Evolutionary conservation across 768 basidiomycete species (phyloP).

Genomic region (Auriculariales sp.): DNA sequence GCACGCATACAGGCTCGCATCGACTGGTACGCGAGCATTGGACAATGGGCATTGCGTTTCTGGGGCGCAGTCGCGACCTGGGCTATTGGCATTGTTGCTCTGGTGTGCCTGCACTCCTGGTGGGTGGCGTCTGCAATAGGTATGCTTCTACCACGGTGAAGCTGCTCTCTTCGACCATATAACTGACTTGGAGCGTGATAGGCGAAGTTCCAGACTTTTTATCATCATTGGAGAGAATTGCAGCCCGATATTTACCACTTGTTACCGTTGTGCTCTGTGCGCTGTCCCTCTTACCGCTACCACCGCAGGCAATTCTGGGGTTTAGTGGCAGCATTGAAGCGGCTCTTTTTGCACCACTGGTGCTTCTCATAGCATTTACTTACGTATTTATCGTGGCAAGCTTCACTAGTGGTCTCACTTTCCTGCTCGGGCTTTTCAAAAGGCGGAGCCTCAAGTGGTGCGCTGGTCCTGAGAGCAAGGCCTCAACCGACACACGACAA

Average conservation of each 20-base stretch:
- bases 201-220: neutral
- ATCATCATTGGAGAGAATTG: neutral
- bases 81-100: slow-evolving; percentile 52
- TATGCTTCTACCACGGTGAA: neutral
- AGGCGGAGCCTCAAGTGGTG: too few species aligned
- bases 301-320: slow-evolving; percentile 42
- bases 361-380: slow-evolving; percentile 39
- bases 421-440: neutral
- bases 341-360: slow-evolving; percentile 36
- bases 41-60: slow-evolving; percentile 60
- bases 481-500: too few species aligned
- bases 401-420: neutral
- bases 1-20: slow-evolving; percentile 35
- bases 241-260: slow-evolving; percentile 20
- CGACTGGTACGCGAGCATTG: slow-evolving; percentile 59
- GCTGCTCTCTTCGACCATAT: neutral
- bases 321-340: slow-evolving; percentile 35
- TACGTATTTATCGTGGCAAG: neutral
- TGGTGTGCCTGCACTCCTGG: slow-evolving; percentile 44
- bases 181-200: neutral
- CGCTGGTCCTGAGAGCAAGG: too few species aligned
- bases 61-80: slow-evolving; percentile 58
- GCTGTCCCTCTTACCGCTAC: slow-evolving; percentile 42
- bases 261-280: slow-evolving; percentile 30
- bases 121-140: slow-evolving; percentile 4